phyloP scores from a whole-genome alignment of 2,329 filamentous ascomycete genomes.

The Keithomyces neogunnii region DNA sequence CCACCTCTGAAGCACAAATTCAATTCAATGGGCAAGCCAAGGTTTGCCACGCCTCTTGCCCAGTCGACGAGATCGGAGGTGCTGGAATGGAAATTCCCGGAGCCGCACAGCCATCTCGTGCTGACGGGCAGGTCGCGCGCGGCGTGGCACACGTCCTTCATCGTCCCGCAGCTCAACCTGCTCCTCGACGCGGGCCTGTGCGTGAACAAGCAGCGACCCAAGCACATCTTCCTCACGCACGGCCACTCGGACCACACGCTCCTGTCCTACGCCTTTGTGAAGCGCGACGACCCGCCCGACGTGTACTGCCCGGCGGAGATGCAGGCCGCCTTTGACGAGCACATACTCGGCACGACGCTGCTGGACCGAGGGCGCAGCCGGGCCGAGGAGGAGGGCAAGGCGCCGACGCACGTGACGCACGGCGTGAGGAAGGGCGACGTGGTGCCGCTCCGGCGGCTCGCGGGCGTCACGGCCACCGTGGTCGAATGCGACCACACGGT shows the following conservation, averaged over 20 bases:
- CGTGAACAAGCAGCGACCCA: constrained; percentile 36
- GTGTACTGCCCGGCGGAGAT: constrained; percentile 35
- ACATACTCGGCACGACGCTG: constrained; percentile 29
- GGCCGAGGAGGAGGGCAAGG: no score
- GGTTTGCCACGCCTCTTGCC: constrained; percentile 34
- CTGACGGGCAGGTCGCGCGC: constrained; percentile 39
- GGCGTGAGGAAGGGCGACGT: constrained; percentile 26
- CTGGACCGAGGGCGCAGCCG: constrained; percentile 30
- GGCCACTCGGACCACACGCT: constrained; percentile 40
- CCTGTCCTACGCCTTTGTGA: constrained; percentile 33
- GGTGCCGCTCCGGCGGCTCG: constrained; percentile 25
- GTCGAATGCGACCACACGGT: constrained; percentile 39
- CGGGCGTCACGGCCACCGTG: constrained; percentile 30
- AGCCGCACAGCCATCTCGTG: constrained; percentile 30
- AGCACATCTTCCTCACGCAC: constrained; percentile 42
- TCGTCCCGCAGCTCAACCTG: constrained; percentile 40
- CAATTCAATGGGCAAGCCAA: neutral
- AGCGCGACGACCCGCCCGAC: constrained; percentile 35
- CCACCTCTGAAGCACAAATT: neutral
- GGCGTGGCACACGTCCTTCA: constrained; percentile 43
- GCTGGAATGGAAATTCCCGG: constrained; percentile 37
- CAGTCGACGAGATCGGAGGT: constrained; percentile 35
- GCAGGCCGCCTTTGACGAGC: constrained; percentile 29
- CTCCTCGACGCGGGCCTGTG: constrained; percentile 39
- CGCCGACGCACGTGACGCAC: constrained; percentile 29